Evolutionary conservation across 2,329 filamentous ascomycete genomes (phyloP).

Genomic region (Metarhizium robertsii): DNA sequence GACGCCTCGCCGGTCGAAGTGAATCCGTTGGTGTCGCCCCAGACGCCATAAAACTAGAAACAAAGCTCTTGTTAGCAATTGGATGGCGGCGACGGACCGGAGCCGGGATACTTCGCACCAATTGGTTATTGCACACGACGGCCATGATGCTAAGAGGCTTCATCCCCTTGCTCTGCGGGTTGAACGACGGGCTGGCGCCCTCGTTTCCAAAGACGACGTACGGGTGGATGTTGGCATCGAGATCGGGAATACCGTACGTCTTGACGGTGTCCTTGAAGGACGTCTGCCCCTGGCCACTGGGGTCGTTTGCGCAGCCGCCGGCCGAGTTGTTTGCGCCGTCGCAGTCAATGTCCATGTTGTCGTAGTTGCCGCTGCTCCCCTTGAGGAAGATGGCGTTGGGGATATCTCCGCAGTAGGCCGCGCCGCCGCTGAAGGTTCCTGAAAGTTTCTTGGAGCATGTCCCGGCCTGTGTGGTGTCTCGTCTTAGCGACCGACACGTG

Average conservation of each 20-base stretch:
- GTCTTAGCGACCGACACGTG: slow-evolving; percentile 2
- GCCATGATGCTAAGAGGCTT: too few relatives aligned
- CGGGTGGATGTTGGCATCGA: slow-evolving; percentile 39
- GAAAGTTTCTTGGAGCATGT: slow-evolving; percentile 10
- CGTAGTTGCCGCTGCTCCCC: background rate
- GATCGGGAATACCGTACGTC: slow-evolving; percentile 29
- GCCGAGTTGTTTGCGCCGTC: slow-evolving; percentile 38
- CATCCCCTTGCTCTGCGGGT: slow-evolving; percentile 13
- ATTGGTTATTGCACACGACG: too few relatives aligned
- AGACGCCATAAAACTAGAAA: too few relatives aligned
- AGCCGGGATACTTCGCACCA: too few relatives aligned
- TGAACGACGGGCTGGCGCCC: slow-evolving; percentile 24
- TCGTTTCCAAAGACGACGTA: slow-evolving; percentile 46
- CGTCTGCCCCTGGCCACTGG: slow-evolving; percentile 35
- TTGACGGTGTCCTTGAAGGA: slow-evolving; percentile 32
- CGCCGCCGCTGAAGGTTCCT: slow-evolving; percentile 1
- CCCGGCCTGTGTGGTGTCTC: background rate
- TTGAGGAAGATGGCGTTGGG: background rate
- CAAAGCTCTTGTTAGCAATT: too few relatives aligned
- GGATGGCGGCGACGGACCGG: too few relatives aligned
- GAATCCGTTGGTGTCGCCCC: too few relatives aligned
- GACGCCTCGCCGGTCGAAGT: too few relatives aligned
- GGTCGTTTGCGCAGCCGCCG: slow-evolving; percentile 35
- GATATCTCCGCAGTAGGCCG: background rate
- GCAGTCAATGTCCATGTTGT: slow-evolving; percentile 50